phyloP scores from a whole-genome alignment of 1,284 basidiomycete species.

The Acaromyces ingoldii region DNA sequence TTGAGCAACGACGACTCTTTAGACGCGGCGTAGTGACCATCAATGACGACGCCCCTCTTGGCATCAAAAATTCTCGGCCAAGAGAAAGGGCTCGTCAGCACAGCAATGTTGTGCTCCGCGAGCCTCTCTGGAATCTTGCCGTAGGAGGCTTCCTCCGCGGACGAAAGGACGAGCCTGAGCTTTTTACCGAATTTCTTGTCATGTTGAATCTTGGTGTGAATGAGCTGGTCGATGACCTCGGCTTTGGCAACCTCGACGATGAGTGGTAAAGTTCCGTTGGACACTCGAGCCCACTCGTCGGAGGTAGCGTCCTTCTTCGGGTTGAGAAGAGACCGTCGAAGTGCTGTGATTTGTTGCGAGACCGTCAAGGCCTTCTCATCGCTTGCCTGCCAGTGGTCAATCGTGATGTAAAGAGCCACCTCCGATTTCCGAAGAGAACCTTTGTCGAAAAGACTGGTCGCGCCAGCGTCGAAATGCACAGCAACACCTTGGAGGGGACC shows the following conservation, averaged over 20 bases:
- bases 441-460: conserved; percentile 55
- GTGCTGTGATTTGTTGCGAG: conserved; percentile 59
- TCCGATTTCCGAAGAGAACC: conserved; percentile 64
- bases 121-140: conserved; percentile 65
- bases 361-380: conserved; percentile 60
- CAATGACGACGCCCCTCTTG: conserved; percentile 55
- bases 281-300: conserved; percentile 20
- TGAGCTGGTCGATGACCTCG: conserved; percentile 68
- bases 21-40: not conserved
- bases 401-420: conserved; percentile 66
- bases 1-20: conserved; percentile 55
- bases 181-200: conserved; percentile 66
- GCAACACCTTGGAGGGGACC: conserved; percentile 57
- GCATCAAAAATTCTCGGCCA: conserved; percentile 67
- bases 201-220: conserved; percentile 72
- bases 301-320: conserved; percentile 56
- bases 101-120: conserved; percentile 63
- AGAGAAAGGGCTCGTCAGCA: conserved; percentile 65
- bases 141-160: conserved; percentile 69
- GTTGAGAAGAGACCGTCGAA: conserved; percentile 64
- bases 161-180: conserved; percentile 61
- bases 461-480: conserved; percentile 26
- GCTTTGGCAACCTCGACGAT: conserved; percentile 68
- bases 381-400: conserved; percentile 55
- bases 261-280: conserved; percentile 60